These are phyloP conservation scores for Xylaria cubensis DNA, from an alignment of 495 filamentous ascomycete species.

Conservation along the genomic window DNA sequence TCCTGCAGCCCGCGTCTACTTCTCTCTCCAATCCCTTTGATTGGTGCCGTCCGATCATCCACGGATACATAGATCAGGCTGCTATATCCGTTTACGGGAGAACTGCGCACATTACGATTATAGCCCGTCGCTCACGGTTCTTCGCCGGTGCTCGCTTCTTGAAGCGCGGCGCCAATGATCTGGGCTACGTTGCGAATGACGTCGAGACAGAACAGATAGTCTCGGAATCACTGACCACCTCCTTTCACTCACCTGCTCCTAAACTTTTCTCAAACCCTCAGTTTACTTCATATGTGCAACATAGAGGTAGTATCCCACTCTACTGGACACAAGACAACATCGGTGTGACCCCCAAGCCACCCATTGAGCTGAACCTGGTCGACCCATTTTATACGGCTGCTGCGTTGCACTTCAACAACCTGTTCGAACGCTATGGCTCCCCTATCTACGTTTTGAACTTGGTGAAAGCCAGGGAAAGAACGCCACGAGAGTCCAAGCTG, in stretches of 20 bases:
- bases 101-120: slow-evolving; percentile 87
- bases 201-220: slow-evolving; percentile 99
- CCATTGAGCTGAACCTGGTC: slow-evolving; percentile 90
- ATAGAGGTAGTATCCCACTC: slow-evolving; percentile 93
- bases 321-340: slow-evolving; percentile 98
- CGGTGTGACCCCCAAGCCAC: slow-evolving; percentile 93
- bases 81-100: slow-evolving; percentile 84
- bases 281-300: slow-evolving; percentile 96
- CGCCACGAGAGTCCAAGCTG: slow-evolving; percentile 90
- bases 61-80: slow-evolving; percentile 94
- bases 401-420: slow-evolving; percentile 93
- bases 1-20: slow-evolving; percentile 76
- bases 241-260: slow-evolving; percentile 91
- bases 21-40: slow-evolving; percentile 82
- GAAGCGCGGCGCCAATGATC: slow-evolving; percentile 92
- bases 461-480: slow-evolving; percentile 88
- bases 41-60: slow-evolving; percentile 95
- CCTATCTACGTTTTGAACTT: slow-evolving; percentile 93
- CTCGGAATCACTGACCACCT: slow-evolving; percentile 89
- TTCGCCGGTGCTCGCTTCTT: slow-evolving; percentile 95
- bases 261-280: slow-evolving; percentile 85
- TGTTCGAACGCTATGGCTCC: slow-evolving; percentile 92
- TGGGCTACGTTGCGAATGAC: slow-evolving; percentile 97
- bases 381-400: slow-evolving; percentile 98
- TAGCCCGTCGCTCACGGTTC: slow-evolving; percentile 88